Evolutionary conservation across 2,329 filamentous ascomycete species (phyloP).

Genomic region (Rhinocladiella similis): DNA sequence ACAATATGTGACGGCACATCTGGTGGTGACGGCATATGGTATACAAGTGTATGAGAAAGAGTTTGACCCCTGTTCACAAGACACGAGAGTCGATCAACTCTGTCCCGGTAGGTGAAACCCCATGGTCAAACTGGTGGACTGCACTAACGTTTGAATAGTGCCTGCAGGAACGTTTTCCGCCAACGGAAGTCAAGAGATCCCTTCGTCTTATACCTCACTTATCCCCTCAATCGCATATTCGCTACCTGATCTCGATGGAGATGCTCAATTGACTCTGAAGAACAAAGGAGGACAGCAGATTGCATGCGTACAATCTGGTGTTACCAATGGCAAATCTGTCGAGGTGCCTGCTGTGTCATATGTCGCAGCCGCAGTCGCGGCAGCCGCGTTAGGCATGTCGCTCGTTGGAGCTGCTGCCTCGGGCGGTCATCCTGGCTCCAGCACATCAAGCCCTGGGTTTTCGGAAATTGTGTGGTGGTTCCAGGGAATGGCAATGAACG

Average conservation of each 20-base stretch:
- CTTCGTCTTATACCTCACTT: slow-evolving; percentile 66
- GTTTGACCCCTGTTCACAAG: slow-evolving; percentile 78
- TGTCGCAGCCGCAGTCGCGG: slow-evolving; percentile 79
- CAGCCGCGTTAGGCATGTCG: slow-evolving; percentile 73
- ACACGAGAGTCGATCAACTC: slow-evolving; percentile 68
- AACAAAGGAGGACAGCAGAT: slow-evolving; percentile 63
- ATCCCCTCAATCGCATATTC: slow-evolving; percentile 89
- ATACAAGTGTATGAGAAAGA: slow-evolving; percentile 72
- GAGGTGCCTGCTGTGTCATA: slow-evolving; percentile 76
- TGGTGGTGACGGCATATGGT: slow-evolving; percentile 83
- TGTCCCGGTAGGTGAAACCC: slow-evolving; percentile 69
- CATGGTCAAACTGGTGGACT: neutral
- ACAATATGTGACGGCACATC: slow-evolving; percentile 76
- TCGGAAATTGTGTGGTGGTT: slow-evolving; percentile 85
- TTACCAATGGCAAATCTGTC: slow-evolving; percentile 85
- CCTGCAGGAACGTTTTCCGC: slow-evolving; percentile 74
- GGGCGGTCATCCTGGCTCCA: slow-evolving; percentile 59
- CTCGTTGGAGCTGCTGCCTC: slow-evolving; percentile 69
- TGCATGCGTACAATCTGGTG: slow-evolving; percentile 78
- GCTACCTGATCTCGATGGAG: slow-evolving; percentile 84
- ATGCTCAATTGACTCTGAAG: slow-evolving; percentile 75
- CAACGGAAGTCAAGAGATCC: slow-evolving; percentile 69
- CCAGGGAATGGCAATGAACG: slow-evolving; percentile 90
- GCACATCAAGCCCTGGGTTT: slow-evolving; percentile 78
- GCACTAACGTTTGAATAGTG: slow-evolving; percentile 49